phyloP scores from a whole-genome alignment of 1,139 yeast genomes.

The Hanseniaspora gamundiae region DNA sequence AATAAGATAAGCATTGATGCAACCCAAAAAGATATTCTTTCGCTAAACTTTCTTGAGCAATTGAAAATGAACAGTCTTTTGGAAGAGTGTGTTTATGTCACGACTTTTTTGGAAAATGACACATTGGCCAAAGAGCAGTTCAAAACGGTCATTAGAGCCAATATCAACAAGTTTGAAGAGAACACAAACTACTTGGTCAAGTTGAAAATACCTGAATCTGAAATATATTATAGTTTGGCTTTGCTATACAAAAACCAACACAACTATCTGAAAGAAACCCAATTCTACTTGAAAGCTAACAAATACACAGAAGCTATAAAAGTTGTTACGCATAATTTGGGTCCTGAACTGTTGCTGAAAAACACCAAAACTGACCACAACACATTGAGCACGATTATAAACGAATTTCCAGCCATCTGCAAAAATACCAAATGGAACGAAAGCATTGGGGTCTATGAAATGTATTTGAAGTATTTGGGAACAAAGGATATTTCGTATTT shows the following conservation, averaged over 20 bases:
- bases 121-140: slow-evolving; percentile 30
- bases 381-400: slow-evolving; percentile 32
- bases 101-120: slow-evolving; percentile 40
- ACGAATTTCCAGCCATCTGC: slow-evolving; percentile 33
- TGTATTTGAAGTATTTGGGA: slow-evolving; percentile 27
- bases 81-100: slow-evolving; percentile 51
- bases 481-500: not conserved
- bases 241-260: slow-evolving; percentile 10
- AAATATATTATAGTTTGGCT: slow-evolving; percentile 10
- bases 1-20: slow-evolving; percentile 24
- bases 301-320: slow-evolving; percentile 54
- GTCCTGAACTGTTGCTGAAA: slow-evolving; percentile 49
- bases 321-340: slow-evolving; percentile 43
- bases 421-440: slow-evolving; percentile 43
- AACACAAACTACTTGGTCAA: slow-evolving; percentile 7
- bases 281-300: slow-evolving; percentile 50
- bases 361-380: slow-evolving; percentile 26
- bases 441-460: slow-evolving; percentile 47
- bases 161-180: slow-evolving; percentile 24
- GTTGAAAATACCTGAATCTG: slow-evolving; percentile 14
- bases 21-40: slow-evolving; percentile 27
- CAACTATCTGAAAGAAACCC: slow-evolving; percentile 48
- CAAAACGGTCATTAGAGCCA: slow-evolving; percentile 34
- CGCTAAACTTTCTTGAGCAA: slow-evolving; percentile 41
- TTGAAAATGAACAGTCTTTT: slow-evolving; percentile 37